Percentiles rank a stretch among this genome's conserved stretches.
Conservation (phyloP, 2,329 filamentous ascomycete genomes). For the Torrubiella hemipterigena region DNA sequence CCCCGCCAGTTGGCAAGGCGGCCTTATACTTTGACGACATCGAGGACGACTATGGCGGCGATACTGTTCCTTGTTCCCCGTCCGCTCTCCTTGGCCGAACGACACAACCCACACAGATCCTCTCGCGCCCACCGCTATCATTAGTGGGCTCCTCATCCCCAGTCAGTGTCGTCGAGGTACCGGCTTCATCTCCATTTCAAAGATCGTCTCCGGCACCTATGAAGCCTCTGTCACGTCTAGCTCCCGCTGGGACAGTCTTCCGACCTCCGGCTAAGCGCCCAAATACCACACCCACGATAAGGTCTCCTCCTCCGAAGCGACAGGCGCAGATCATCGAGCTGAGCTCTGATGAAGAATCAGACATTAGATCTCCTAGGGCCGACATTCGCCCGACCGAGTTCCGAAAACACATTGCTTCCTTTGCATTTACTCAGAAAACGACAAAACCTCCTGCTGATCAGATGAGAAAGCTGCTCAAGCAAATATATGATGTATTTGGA, state of each 20-base stretch:
- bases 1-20: conserved; percentile 14
- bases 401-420: conserved; percentile 25
- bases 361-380: conserved; percentile 37
- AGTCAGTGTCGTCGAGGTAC: conserved; percentile 56
- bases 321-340: conserved; percentile 35
- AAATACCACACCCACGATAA: conserved; percentile 14
- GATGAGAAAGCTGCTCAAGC: conserved; percentile 20
- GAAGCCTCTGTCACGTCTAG: conserved; percentile 47
- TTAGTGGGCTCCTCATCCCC: conserved; percentile 28
- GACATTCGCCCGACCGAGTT: conserved; percentile 52
- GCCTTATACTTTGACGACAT: conserved; percentile 16
- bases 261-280: conserved; percentile 30
- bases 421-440: conserved; percentile 35
- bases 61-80: conserved; percentile 34
- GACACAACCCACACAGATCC: conserved; percentile 36
- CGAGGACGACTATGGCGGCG: conserved; percentile 37
- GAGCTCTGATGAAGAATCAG: conserved; percentile 32
- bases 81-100: conserved; percentile 18
- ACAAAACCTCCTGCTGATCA: conserved; percentile 23
- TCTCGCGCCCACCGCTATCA: conserved; percentile 25
- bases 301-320: conserved; percentile 22
- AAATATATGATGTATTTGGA: conserved; percentile 24
- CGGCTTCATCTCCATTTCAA: conserved; percentile 72
- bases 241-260: conserved; percentile 64
- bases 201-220: conserved; percentile 18